Evolutionary conservation across 306 rosid genomes (phyloP).

Genomic region (Hylodesmum podocarpum): DNA sequence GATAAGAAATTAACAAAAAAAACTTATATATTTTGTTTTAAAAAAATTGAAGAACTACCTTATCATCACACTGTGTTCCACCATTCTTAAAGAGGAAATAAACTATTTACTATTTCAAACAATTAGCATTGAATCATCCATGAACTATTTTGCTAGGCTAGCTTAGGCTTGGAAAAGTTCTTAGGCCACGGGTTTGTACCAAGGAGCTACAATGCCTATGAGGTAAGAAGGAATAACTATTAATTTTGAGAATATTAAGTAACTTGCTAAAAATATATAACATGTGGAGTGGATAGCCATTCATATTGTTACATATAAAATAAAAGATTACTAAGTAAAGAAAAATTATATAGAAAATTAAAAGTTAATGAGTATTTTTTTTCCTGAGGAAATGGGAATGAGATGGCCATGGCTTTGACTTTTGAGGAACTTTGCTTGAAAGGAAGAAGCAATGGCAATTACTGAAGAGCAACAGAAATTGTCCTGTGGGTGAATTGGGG

Average conservation of each 20-base stretch:
- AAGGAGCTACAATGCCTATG: neutral
- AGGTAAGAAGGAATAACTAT: neutral
- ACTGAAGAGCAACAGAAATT: neutral
- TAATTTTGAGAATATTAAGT: neutral
- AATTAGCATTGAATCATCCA: neutral
- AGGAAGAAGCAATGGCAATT: conserved; percentile 3
- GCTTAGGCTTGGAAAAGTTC: neutral
- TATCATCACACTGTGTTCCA: too few relatives aligned
- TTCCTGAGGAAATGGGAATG: neutral
- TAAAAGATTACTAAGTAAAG: neutral
- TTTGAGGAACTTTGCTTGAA: conserved; percentile 4
- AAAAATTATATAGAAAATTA: neutral
- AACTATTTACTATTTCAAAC: neutral
- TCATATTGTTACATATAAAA: neutral
- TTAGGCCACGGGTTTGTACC: neutral
- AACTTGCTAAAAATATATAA: neutral
- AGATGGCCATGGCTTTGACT: neutral
- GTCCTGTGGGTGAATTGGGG: conserved; percentile 10
- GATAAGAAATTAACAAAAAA: too few relatives aligned
- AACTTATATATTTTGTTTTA: too few relatives aligned
- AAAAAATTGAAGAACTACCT: too few relatives aligned
- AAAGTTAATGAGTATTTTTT: neutral
- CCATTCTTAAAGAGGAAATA: too few relatives aligned
- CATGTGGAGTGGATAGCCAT: neutral
- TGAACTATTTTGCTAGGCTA: neutral